Evolutionary conservation across 768 basidiomycete species (phyloP), one percentile per base, ranked within the genome.

Genomic region (Artomyces pyxidatus): DNA sequence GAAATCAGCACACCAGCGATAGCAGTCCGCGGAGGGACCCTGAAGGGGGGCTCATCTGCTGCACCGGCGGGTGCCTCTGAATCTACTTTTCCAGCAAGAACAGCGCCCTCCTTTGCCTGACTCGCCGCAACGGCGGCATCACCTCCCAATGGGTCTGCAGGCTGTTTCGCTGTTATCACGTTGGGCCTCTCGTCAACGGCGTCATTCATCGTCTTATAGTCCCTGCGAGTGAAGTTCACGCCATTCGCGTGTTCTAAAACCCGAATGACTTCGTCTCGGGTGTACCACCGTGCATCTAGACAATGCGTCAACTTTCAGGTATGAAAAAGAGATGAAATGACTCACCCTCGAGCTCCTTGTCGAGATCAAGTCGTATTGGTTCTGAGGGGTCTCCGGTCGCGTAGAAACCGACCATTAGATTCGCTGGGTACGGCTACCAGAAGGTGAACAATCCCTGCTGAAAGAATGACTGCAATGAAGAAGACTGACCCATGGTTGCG

Each of bases 261-360:
- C 0, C 71, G 65, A 6, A 76, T 65, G 28, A 97, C 72, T 57
- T 91, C 82, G 16, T 77, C 76, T 3, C 87, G 81, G 10, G 83
- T 82, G 66, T 81, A 96, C 90, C 90, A 99, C 40, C 76, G 77
- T 1, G 92, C 93, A 60, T 97, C 93, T 93, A 59, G 17, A 42
- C 23, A 45, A 42, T 40, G 37, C 32, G 25, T 16, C 21, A 37
- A 28, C 8, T n/a, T 19, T 19, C 19, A 39, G 37, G 25, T 19
- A 47, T 23, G 6, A 26, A 27, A 1, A 11, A 14, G 26, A 26
- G 26, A n/a, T 29, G 7, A 37, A 16, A 45, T 39, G 11, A 25
- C 6, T 43, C 52, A 87, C 92, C 90, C 60, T 83, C 83, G n/a
- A 99, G 77, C 68, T 99, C 95, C 57, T 95, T 95, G 61, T 97